Evolutionary conservation across 129 eudicot species (phyloP).

Genomic region (Flaveria trinervia): DNA sequence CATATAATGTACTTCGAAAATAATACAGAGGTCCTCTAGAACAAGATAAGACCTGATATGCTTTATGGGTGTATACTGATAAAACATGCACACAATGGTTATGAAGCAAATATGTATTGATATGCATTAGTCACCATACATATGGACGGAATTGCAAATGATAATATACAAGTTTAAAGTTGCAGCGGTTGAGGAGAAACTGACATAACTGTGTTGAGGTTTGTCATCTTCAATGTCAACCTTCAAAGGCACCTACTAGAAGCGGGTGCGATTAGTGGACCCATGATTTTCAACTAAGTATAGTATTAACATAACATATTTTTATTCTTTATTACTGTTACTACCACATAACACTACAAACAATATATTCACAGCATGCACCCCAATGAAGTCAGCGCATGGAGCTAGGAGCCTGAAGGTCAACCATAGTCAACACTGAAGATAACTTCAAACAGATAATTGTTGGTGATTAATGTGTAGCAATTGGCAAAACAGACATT

Average conservation of each 20-base stretch:
- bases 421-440: not conserved
- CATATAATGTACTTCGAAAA: too few relatives aligned
- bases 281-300: constrained; percentile 7
- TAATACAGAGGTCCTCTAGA: not conserved
- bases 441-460: not conserved
- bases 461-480: not conserved
- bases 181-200: constrained; percentile 3
- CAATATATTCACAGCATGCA: not conserved
- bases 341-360: not conserved
- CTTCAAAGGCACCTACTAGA: constrained; percentile 21
- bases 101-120: not conserved
- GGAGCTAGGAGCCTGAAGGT: constrained; percentile 6
- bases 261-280: constrained; percentile 16
- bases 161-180: not conserved
- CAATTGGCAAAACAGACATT: constrained; percentile 2
- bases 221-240: constrained; percentile 17
- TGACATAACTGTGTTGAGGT: constrained; percentile 15
- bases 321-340: not conserved
- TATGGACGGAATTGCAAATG: not conserved
- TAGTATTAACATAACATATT: constrained; percentile 9
- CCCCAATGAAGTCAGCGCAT: not conserved
- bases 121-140: not conserved
- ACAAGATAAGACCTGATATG: not conserved
- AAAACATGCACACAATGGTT: not conserved
- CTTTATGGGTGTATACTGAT: not conserved